phyloP scores from a whole-genome alignment of 495 filamentous ascomycete genomes.

The Aspergillus baeticus region DNA sequence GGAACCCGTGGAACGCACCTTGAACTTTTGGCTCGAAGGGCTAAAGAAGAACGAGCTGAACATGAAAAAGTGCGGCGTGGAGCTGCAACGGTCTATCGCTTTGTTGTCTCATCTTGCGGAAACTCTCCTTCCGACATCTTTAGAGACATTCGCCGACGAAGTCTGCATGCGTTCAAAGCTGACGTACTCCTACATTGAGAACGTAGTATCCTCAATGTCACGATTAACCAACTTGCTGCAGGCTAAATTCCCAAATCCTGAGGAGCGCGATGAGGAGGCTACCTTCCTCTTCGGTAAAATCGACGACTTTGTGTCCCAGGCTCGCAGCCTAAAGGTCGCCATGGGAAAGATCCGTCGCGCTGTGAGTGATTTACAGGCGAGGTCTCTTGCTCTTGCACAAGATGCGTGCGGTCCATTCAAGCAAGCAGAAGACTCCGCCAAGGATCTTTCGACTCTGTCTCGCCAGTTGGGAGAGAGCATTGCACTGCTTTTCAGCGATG shows the following conservation, averaged over 20 bases:
- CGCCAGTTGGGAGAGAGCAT: constrained; percentile 67
- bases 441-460: constrained; percentile 65
- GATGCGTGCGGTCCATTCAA: constrained; percentile 52
- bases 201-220: constrained; percentile 65
- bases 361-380: constrained; percentile 72
- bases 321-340: constrained; percentile 81
- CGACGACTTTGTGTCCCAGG: constrained; percentile 69
- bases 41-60: constrained; percentile 85
- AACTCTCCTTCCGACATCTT: constrained; percentile 67
- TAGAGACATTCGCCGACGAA: constrained; percentile 79
- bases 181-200: constrained; percentile 84
- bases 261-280: constrained; percentile 56
- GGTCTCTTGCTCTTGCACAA: constrained; percentile 73
- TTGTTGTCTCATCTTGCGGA: constrained; percentile 83
- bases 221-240: constrained; percentile 64
- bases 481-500: constrained; percentile 64
- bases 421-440: constrained; percentile 59
- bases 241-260: constrained; percentile 47
- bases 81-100: constrained; percentile 77
- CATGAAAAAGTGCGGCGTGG: constrained; percentile 72
- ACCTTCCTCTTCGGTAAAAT: constrained; percentile 66
- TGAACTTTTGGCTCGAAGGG: constrained; percentile 86
- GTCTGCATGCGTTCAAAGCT: constrained; percentile 69
- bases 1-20: constrained; percentile 85
- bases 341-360: constrained; percentile 74